A percentile compares a stretch with the other conserved stretches of the same genome.
Conservation (phyloP, 306 rosid species). For the Abrus precatorius region DNA sequence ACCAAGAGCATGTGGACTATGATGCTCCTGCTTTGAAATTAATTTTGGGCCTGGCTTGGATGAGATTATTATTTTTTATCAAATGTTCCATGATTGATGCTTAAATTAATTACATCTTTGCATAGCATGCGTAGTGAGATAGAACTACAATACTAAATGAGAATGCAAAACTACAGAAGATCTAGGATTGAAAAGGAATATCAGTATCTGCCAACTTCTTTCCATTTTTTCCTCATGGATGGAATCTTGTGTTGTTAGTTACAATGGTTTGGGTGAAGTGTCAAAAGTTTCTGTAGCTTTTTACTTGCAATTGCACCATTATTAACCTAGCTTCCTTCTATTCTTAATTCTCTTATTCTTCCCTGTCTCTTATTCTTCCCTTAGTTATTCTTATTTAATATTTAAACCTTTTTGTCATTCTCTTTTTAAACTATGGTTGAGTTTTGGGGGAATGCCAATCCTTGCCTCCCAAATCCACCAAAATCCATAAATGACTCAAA, state of each 20-base stretch:
- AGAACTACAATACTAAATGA: not conserved
- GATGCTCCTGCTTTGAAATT: slow-evolving; percentile 3
- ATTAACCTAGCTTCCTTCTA: not conserved
- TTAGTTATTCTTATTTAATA: not conserved
- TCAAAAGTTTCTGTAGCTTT: not conserved
- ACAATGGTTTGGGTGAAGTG: not conserved
- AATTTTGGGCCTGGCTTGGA: not conserved
- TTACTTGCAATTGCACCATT: not conserved
- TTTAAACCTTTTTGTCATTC: not conserved
- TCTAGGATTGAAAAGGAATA: not conserved
- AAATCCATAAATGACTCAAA: not conserved
- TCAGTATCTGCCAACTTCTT: not conserved
- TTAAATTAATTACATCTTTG: not conserved
- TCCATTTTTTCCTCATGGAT: not conserved
- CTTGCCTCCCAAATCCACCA: slow-evolving; percentile 9
- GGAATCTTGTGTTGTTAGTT: not conserved
- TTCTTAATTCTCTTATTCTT: not conserved
- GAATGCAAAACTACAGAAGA: not conserved
- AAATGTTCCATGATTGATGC: no score
- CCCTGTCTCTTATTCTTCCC: not conserved
- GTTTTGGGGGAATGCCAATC: not conserved
- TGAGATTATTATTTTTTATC: no score
- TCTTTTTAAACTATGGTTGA: not conserved
- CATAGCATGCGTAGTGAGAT: not conserved
- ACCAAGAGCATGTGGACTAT: not conserved